Conservation (phyloP, 108 stramenopile genomes). For the Parietichytrium sp. region DNA sequence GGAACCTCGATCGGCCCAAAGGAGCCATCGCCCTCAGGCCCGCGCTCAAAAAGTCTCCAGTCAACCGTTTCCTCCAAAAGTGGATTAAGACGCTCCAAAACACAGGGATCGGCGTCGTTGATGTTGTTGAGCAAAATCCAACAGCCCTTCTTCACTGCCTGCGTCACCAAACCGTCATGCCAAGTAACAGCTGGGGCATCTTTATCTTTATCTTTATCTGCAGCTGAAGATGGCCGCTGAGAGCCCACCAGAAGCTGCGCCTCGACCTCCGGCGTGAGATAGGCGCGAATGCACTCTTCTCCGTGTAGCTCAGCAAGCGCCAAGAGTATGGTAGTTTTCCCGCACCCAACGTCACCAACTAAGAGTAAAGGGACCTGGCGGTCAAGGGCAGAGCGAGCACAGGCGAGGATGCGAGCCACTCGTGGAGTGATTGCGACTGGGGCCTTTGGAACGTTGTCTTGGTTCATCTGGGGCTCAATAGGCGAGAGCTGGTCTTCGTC, state of each 20-base stretch:
- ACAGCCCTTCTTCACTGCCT: not conserved
- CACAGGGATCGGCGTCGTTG: not conserved
- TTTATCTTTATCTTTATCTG: not conserved
- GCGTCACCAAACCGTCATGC: slow-evolving; percentile 2
- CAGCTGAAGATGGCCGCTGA: not conserved
- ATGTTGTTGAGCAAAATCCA: slow-evolving; percentile 13
- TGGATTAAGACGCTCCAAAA: slow-evolving; percentile 24
- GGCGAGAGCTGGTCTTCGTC: not conserved
- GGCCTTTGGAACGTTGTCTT: not conserved
- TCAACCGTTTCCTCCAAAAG: not conserved
- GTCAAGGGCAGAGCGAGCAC: not conserved
- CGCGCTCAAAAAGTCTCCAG: slow-evolving; percentile 4
- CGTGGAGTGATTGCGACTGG: slow-evolving; percentile 12
- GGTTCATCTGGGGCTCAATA: not conserved
- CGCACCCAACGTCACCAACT: not conserved
- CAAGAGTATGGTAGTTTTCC: not conserved
- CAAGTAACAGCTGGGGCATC: not conserved
- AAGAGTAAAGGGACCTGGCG: not conserved
- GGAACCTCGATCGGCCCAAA: not conserved
- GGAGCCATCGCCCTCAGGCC: no score
- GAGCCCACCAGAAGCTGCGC: not conserved
- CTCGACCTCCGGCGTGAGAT: not conserved
- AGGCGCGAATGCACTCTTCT: not conserved
- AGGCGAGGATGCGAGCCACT: not conserved
- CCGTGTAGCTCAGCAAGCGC: not conserved